These are phyloP conservation scores for Kregervanrija pseudodelftensis DNA, from an alignment of 805 yeast species.

Conservation along the genomic window DNA sequence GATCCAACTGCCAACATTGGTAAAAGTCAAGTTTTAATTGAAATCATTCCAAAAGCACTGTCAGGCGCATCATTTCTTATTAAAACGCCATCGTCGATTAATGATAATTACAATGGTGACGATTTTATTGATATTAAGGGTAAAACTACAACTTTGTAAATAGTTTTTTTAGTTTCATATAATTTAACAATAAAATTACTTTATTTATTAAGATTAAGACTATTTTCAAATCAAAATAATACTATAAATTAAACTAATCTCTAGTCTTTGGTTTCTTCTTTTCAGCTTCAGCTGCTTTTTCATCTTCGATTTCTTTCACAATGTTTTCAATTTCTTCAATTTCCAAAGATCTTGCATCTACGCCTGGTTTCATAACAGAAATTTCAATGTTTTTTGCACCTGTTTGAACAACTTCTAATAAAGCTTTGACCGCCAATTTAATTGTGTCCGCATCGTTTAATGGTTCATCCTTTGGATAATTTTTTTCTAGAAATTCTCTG, in stretches of 20 bases:
- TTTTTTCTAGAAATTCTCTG: slow-evolving; percentile 89
- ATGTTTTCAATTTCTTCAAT: slow-evolving; percentile 66
- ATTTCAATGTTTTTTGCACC: slow-evolving; percentile 96
- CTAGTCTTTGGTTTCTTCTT: slow-evolving; percentile 47
- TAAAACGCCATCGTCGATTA: slow-evolving; percentile 16
- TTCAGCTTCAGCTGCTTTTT: slow-evolving; percentile 77
- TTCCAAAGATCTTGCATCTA: slow-evolving; percentile 49
- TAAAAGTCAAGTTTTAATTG: slow-evolving; percentile 20
- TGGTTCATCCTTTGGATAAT: slow-evolving; percentile 37
- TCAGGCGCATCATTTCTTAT: slow-evolving; percentile 17
- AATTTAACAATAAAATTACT: not conserved
- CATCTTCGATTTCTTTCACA: slow-evolving; percentile 80
- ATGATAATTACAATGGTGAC: slow-evolving; percentile 7
- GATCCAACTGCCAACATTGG: slow-evolving; percentile 22
- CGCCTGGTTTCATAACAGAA: slow-evolving; percentile 72
- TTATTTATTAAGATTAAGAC: not conserved
- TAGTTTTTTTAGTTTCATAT: not conserved
- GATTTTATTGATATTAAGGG: slow-evolving; percentile 25
- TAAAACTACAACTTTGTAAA: slow-evolving; percentile 17
- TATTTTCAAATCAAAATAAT: not conserved
- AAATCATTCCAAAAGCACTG: slow-evolving; percentile 18
- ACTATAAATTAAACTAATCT: slow-evolving; percentile 10
- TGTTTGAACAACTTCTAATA: slow-evolving; percentile 94
- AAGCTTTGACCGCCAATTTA: slow-evolving; percentile 73
- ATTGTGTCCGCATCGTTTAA: slow-evolving; percentile 64